Base-by-base conservation (phyloP, 75 land plant species). In the Chamaecyparis obtusa region DNA sequence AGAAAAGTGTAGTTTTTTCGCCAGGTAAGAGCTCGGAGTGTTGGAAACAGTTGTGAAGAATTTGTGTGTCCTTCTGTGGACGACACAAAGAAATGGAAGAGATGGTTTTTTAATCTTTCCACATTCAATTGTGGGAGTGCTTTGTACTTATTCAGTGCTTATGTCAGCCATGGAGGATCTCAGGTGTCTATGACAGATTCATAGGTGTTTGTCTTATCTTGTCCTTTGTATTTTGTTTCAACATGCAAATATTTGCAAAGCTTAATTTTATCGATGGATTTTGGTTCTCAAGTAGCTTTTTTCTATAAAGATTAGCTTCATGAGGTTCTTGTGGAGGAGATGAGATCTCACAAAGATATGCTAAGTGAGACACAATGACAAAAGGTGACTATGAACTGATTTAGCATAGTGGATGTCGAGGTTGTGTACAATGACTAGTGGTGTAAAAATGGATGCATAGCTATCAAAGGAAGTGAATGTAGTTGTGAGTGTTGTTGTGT, bases 81-180 rank as follows among this genome's bases (percentile, higher is more conserved):
- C 86, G 97, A 87, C 74, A 98, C 21, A 89, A 96, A 82, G 99
- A 98, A 39, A 98, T 98, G 99, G 99, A 98, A 85, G 99, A 98
- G 74, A 90, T 95, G 4, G 96, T 95, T 13, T 89, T 93, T 1
- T n/a, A 83, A 92, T 51, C 87, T 87, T 0, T 93, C 93, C 0
- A 85, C 88, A 9, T 92, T 97, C 48, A 84, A 54, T 48, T 80
- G 51, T 17, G 48, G 19, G 5, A 30, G 10, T 4, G 90, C 48
- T 13, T 35, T 92, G n/a, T 95, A 97, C 64, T 97, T 91, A 56
- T 97, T 89, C 86, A 98, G 95, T 7, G 99, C 96, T 48, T 97
- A 90, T 86, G 98, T 96, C 60, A 98, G 99, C 72, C 99, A 97
- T 86, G 98, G 99, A 13, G 97, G 99, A 85, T 92, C 96, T 72